phyloP scores from a whole-genome alignment of 148 eudicot species.

The Gaultheria prostrata region DNA sequence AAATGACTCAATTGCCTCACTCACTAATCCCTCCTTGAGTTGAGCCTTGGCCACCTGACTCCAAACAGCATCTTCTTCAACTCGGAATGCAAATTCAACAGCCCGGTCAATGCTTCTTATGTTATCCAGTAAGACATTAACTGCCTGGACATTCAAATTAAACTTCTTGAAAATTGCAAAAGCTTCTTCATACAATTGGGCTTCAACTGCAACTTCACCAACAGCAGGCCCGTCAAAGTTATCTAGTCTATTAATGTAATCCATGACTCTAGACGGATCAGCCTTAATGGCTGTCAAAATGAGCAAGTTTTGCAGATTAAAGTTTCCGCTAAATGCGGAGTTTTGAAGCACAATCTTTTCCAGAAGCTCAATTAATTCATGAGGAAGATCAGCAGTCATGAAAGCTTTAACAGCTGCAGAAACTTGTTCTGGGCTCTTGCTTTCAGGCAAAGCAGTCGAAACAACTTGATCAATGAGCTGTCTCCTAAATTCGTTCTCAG shows the following conservation, averaged over 20 bases:
- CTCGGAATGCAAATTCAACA: slow-evolving; percentile 96
- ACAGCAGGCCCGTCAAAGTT: slow-evolving; percentile 98
- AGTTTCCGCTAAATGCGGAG: slow-evolving; percentile 97
- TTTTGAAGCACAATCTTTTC: slow-evolving; percentile 97
- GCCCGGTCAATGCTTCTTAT: slow-evolving; percentile 79
- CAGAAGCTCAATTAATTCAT: slow-evolving; percentile 91
- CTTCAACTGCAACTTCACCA: slow-evolving; percentile 98
- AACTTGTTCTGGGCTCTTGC: slow-evolving; percentile 99
- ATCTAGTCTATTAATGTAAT: slow-evolving; percentile 85
- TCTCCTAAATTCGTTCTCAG: slow-evolving; percentile 90
- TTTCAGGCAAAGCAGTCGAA: slow-evolving; percentile 96
- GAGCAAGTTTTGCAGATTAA: slow-evolving; percentile 86
- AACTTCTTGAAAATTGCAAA: slow-evolving; percentile 95
- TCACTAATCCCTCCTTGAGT: slow-evolving; percentile 74
- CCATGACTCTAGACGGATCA: slow-evolving; percentile 94
- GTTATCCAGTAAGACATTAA: slow-evolving; percentile 73
- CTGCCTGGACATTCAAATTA: slow-evolving; percentile 92
- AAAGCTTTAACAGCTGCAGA: slow-evolving; percentile 99
- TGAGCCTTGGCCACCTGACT: slow-evolving; percentile 95
- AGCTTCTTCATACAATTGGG: slow-evolving; percentile 85
- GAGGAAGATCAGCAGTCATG: slow-evolving; percentile 98
- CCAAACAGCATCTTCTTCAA: slow-evolving; percentile 99
- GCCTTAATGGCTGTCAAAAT: slow-evolving; percentile 95
- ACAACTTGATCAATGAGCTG: slow-evolving; percentile 97
- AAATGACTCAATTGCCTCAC: slow-evolving; percentile 97